Evolutionary conservation across 129 eudicot species (phyloP).

Genomic region (Erigeron canadensis): DNA sequence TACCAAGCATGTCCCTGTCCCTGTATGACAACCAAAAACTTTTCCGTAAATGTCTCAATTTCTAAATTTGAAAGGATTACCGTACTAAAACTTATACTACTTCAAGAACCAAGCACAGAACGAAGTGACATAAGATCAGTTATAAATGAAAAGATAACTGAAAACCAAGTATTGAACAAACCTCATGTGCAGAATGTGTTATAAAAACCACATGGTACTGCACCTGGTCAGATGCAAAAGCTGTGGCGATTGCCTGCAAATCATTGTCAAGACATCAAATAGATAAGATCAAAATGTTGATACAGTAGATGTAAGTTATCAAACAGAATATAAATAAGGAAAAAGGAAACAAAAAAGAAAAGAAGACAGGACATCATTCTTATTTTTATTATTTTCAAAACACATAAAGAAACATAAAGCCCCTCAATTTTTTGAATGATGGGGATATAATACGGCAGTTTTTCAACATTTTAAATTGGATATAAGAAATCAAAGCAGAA

Average conservation of each 20-base stretch:
- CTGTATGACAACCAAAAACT: conserved; percentile 15
- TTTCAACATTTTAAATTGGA: background rate
- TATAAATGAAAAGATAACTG: background rate
- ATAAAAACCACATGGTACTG: conserved; percentile 65
- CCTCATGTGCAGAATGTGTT: conserved; percentile 93
- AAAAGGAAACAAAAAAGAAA: background rate
- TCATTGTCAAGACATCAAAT: conserved; percentile 4
- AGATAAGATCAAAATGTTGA: conserved; percentile 1
- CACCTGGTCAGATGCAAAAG: conserved; percentile 74
- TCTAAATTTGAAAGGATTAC: conserved; percentile 12
- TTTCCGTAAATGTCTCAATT: conserved; percentile 20
- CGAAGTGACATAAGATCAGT: conserved; percentile 3
- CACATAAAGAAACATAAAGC: conserved; percentile 7
- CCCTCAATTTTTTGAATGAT: conserved; percentile 9
- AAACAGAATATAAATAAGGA: background rate
- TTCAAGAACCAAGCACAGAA: background rate
- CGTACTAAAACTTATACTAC: conserved; percentile 11
- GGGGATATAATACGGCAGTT: conserved; percentile 9
- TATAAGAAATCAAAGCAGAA: conserved; percentile 9
- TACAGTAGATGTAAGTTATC: background rate
- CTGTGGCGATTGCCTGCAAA: conserved; percentile 73
- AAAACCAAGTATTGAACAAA: conserved; percentile 26
- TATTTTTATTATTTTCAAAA: background rate
- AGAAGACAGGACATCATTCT: conserved; percentile 5
- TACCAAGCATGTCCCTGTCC: background rate